phyloP scores from a whole-genome alignment of 176 grass and related monocot genomes.

The Triticum dicoccoides region DNA sequence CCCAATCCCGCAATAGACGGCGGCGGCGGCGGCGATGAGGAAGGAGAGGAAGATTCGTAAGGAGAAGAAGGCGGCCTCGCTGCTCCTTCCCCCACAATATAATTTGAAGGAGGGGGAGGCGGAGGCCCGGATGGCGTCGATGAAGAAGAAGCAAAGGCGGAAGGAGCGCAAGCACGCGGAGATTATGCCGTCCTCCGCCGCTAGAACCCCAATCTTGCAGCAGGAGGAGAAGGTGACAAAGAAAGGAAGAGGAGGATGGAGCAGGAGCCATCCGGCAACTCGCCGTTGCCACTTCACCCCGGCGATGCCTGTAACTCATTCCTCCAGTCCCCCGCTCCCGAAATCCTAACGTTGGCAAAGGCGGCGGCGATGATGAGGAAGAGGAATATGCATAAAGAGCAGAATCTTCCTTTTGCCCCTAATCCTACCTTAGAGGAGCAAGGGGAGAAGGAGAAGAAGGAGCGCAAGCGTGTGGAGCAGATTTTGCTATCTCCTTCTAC shows the following conservation, averaged over 20 bases:
- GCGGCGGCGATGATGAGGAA: not conserved
- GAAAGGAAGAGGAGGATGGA: not conserved
- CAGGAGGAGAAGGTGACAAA: not conserved
- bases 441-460: not conserved
- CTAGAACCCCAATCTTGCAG: not conserved
- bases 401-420: not conserved
- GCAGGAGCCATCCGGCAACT: not conserved
- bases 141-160: not conserved
- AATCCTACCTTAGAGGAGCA: no score
- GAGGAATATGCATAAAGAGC: not conserved
- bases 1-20: not conserved
- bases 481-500: not conserved
- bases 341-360: not conserved
- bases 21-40: not conserved
- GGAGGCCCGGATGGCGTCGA: not conserved
- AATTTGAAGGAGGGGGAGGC: not conserved
- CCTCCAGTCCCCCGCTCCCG: not conserved
- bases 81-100: not conserved
- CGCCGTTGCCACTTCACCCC: not conserved
- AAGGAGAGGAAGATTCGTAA: not conserved
- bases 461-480: not conserved
- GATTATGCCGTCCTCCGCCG: not conserved
- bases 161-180: not conserved
- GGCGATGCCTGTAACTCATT: not conserved
- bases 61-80: no score